A percentile compares a stretch with the other conserved stretches of the same genome.
Conservation (phyloP, 2,329 filamentous ascomycete genomes). For the Thelonectria rubi region DNA sequence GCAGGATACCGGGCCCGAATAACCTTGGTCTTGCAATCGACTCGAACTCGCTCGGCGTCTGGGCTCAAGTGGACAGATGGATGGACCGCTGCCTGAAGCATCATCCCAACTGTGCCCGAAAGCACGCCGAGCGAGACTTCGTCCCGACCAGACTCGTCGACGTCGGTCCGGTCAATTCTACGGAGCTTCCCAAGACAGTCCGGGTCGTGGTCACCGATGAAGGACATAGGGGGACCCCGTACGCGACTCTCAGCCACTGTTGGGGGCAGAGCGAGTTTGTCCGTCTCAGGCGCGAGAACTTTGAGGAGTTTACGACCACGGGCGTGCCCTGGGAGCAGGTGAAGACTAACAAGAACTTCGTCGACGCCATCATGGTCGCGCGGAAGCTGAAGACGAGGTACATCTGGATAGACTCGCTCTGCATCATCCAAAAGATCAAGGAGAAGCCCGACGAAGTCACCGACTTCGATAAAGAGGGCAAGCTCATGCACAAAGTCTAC, state of each 20-base stretch:
- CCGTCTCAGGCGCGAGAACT: background rate
- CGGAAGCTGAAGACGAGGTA: background rate
- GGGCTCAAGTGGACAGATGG: constrained; percentile 2
- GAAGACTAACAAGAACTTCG: background rate
- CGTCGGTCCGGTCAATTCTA: background rate
- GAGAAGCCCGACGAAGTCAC: background rate
- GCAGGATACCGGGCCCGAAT: background rate
- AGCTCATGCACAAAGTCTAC: constrained; percentile 3
- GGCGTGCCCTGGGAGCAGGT: background rate
- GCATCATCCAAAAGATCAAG: background rate
- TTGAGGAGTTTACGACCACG: background rate
- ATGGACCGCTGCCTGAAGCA: background rate
- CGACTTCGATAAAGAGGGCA: background rate
- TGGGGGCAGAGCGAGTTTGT: background rate
- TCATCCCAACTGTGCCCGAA: constrained; percentile 1
- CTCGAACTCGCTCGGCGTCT: background rate
- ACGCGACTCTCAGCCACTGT: constrained; percentile 3
- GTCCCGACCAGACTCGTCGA: constrained; percentile 2
- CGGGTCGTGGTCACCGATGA: background rate
- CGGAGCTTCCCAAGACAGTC: background rate
- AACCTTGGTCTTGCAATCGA: background rate
- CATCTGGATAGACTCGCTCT: constrained; percentile 11
- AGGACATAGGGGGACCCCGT: background rate
- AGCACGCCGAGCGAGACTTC: background rate
- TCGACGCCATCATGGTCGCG: background rate